Evolutionary conservation across 73 alveolate genomes (phyloP), one percentile per base, ranked within the genome.

Genomic region (Tetrahymena elliotti): DNA sequence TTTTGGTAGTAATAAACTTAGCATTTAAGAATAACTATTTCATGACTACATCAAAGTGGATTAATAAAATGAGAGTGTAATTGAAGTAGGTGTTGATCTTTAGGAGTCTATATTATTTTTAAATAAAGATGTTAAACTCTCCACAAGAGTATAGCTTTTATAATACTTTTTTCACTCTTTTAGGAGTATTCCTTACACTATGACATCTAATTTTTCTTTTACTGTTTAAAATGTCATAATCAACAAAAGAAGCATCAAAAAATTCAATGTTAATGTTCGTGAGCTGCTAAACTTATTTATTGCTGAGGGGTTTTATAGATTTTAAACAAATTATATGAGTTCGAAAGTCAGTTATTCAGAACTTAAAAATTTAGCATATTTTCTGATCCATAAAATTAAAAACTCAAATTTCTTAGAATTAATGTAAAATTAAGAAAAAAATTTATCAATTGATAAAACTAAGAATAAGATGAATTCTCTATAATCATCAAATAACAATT

Each of bases 271-370:
- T 27, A 94, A 94, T 47, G 88, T 94, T 4, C 93, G 96, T n/a
- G 96, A 94, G 53, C 33, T 94, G 12, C 93, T 94, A 6, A 94
- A 94, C 38, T 36, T 94, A 10, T 94, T 94, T 18, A 94, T 94
- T 3, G 96, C 96, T n/a, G 96, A 94, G 47, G 96, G 96, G 4
- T 94, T 84, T 88, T 94, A 84, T 52, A 94, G 93, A 88, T 94
- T 84, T 94, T 88, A 94, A 52, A 94, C 96, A 0, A 94, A 94
- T 52, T 94, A 94, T 27, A 94, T 94, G 96, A 94, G 93, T 94
- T 94, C 96, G 11, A 94, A 94, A 84, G 93, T 94, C 68, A 84
- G 93, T 15, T 88, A 84, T 47, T 38, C 93, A 35, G 96, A 94
- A 18, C 82, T 94, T 4, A 94, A 94, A 53, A 68, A 68, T 18